Conservation (phyloP, 805 yeast species). For the Starmerella roubikii region DNA sequence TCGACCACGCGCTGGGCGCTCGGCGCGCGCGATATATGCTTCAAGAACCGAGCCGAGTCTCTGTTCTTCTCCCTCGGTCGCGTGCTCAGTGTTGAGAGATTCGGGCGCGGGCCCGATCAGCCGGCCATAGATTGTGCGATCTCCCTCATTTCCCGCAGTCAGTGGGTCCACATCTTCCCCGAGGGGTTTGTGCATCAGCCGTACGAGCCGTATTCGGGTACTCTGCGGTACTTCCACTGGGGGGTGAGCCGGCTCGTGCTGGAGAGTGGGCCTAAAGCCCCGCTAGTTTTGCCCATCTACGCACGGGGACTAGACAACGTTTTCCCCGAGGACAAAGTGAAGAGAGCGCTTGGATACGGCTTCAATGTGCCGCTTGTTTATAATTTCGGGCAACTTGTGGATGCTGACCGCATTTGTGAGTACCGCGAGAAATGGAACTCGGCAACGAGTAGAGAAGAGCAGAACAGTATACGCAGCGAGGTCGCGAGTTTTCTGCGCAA, state of each 20-base stretch:
- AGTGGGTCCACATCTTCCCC: constrained; percentile 89
- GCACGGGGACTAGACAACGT: constrained; percentile 76
- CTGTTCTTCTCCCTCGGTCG: constrained; percentile 75
- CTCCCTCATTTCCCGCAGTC: constrained; percentile 35
- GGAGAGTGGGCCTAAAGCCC: constrained; percentile 62
- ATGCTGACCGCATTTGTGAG: constrained; percentile 41
- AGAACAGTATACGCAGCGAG: constrained; percentile 43
- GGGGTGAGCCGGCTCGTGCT: constrained; percentile 75
- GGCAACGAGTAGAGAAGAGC: constrained; percentile 33
- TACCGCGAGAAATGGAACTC: constrained; percentile 66
- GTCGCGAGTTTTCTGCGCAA: constrained; percentile 54
- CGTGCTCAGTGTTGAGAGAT: constrained; percentile 71
- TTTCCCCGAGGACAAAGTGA: constrained; percentile 60
- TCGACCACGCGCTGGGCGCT: constrained; percentile 81
- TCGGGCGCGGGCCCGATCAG: constrained; percentile 90
- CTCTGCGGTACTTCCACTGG: constrained; percentile 94
- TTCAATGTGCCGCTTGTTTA: constrained; percentile 56
- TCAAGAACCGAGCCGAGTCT: constrained; percentile 27
- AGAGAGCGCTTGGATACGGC: constrained; percentile 41
- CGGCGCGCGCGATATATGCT: constrained; percentile 87
- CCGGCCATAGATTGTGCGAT: constrained; percentile 79
- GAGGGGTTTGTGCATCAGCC: constrained; percentile 85
- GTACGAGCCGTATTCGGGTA: constrained; percentile 61
- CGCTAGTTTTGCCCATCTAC: constrained; percentile 77
- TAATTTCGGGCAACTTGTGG: constrained; percentile 56